A percentile compares a stretch with the other conserved stretches of the same genome.
Evolutionary conservation across 73 alveolate genomes (phyloP).

Genomic region (Paramecium primaurelia): DNA sequence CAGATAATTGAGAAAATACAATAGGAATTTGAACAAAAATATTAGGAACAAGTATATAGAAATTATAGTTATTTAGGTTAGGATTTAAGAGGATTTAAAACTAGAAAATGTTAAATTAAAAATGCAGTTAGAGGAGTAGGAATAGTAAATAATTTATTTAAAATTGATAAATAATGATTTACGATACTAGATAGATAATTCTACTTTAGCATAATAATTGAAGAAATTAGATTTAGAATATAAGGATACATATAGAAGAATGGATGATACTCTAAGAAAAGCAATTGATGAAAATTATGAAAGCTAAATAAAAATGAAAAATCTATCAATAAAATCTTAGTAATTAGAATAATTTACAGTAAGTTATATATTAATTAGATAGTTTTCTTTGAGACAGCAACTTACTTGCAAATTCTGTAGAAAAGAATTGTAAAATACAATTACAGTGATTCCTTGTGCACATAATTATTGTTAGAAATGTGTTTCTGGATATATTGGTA

Average conservation of each 20-base stretch:
- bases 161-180: not conserved
- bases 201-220: not conserved
- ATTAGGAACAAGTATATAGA: not conserved
- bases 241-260: not conserved
- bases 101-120: not conserved
- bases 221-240: not conserved
- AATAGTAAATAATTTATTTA: not conserved
- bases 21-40: not conserved
- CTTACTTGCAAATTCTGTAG: not conserved
- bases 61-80: not conserved
- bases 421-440: not conserved
- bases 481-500: not conserved
- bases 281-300: not conserved
- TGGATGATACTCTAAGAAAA: not conserved
- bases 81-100: not conserved
- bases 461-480: not conserved
- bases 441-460: constrained; percentile 1
- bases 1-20: not conserved
- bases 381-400: not conserved
- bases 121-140: not conserved
- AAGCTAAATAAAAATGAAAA: not conserved
- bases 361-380: not conserved
- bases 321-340: not conserved
- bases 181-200: not conserved
- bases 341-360: not conserved